Conservation (phyloP, 2,329 filamentous ascomycete genomes). For the Clarireedia hainanense region DNA sequence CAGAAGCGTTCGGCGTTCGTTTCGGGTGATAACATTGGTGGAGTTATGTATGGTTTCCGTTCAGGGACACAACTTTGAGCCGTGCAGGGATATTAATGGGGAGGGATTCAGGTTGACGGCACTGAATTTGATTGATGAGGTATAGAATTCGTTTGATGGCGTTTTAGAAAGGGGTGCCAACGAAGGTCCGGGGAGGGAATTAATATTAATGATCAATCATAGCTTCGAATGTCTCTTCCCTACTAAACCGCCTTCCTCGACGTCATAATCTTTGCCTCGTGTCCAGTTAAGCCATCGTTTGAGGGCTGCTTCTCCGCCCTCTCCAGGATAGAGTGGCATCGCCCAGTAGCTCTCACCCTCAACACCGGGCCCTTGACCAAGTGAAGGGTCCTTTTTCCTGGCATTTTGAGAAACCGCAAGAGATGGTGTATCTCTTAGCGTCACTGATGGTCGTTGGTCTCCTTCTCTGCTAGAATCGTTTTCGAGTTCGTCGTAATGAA, state of each 20-base stretch:
- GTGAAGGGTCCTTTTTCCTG: constrained; percentile 28
- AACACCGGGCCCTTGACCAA: constrained; percentile 56
- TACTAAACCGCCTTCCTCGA: constrained; percentile 54
- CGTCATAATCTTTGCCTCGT: constrained; percentile 61
- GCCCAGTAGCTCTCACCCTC: constrained; percentile 61
- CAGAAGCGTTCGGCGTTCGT: not conserved
- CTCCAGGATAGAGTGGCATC: constrained; percentile 52
- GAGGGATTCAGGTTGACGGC: not conserved
- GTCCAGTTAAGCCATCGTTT: constrained; percentile 71
- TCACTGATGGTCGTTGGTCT: constrained; percentile 64
- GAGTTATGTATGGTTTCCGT: not conserved
- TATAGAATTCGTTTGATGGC: constrained; percentile 4
- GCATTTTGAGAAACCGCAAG: constrained; percentile 47
- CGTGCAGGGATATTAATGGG: too few relatives aligned
- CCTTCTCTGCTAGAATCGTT: constrained; percentile 41
- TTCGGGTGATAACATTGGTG: not conserved
- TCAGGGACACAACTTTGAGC: too few relatives aligned
- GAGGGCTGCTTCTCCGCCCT: constrained; percentile 64
- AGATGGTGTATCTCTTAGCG: constrained; percentile 61
- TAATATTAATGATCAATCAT: constrained; percentile 23
- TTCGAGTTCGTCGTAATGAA: constrained; percentile 67
- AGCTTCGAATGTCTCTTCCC: constrained; percentile 38
- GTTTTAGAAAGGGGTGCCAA: not conserved
- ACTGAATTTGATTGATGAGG: not conserved
- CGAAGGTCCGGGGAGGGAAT: not conserved